Conservation (phyloP, 2,329 filamentous ascomycete genomes). For the Macrophomina phaseolina region DNA sequence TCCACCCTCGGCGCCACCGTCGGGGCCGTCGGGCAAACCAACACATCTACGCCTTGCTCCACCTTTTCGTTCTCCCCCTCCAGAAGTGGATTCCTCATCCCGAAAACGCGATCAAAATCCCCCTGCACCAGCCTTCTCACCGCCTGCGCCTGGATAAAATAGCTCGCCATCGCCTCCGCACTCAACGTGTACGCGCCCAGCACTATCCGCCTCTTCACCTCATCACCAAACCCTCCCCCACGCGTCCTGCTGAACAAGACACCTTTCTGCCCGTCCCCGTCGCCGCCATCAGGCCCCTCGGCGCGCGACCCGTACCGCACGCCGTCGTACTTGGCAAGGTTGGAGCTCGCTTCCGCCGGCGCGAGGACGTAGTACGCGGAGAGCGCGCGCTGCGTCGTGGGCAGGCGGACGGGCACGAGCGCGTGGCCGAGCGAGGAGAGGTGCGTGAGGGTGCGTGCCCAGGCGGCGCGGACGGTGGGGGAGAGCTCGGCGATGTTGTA, state of each 20-base stretch:
- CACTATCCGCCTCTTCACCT: conserved; percentile 85
- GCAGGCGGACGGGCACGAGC: conserved; percentile 78
- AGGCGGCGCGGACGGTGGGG: conserved; percentile 70
- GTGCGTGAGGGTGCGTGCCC: conserved; percentile 65
- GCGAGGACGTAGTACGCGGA: conserved; percentile 96
- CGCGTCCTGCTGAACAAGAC: conserved; percentile 73
- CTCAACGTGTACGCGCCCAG: conserved; percentile 90
- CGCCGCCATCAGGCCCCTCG: conserved; percentile 60
- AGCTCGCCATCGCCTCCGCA: conserved; percentile 91
- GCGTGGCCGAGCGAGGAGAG: conserved; percentile 71
- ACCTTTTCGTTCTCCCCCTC: conserved; percentile 32
- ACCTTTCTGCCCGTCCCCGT: conserved; percentile 43
- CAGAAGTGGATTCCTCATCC: conserved; percentile 68
- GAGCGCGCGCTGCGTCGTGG: conserved; percentile 82
- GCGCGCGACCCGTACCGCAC: conserved; percentile 80
- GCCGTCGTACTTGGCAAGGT: conserved; percentile 95
- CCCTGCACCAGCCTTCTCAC: conserved; percentile 81
- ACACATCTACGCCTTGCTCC: conserved; percentile 72
- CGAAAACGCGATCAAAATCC: conserved; percentile 85
- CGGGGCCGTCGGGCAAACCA: conserved; percentile 87
- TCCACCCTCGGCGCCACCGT: conserved; percentile 70
- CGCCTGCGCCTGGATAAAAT: conserved; percentile 92
- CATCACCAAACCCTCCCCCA: conserved; percentile 76
- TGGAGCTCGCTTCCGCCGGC: conserved; percentile 92
- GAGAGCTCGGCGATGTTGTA: conserved; percentile 89